Evolutionary conservation across 108 stramenopile genomes (phyloP), one percentile per base, ranked within the genome.

Genomic region (Chaetoceros tenuissimus): DNA sequence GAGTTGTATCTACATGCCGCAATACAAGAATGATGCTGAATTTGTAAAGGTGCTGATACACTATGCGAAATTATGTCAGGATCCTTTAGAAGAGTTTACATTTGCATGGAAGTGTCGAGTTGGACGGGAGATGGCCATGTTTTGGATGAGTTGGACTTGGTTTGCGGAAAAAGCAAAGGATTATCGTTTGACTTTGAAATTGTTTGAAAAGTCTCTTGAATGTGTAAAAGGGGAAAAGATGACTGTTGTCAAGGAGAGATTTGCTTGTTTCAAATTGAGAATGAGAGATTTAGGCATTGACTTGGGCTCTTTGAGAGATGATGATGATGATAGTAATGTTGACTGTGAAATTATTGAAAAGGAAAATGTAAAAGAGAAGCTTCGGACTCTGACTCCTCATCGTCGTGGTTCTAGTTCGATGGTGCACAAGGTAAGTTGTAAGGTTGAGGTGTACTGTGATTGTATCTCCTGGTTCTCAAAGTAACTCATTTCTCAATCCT

Each of bases 81-180:
- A 18, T 26, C 19, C 53, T 18, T 54, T 29, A 5, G 25, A 54
- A n/a, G 21, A 29, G 3, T 54, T 54, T 29, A 26, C 22, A 18
- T 54, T 26, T 29, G 16, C 27, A 3, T 29, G 27, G 18, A 26
- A 54, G 16, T 7, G 3, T 3, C 3, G 17, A 18, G 25, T 54
- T 5, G 53, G 53, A 5, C 5, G 3, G 10, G 17, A 5, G 10
- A 22, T 18, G 5, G 26, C 53, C 5, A 19, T 54, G 29, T 26
- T 54, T 22, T 84, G 82, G 82, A 69, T 73, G 16, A 76, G 78
- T 0, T 84, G 82, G 82, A 75, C 78, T 7, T 84, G 74, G 68
- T 63, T 72, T 1, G 75, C 78, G 1, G 82, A 84, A 51, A 73
- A 77, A 48, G 48, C 72, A 3, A 65, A 55, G 19, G 78, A 84